These are phyloP conservation scores for Hanseniaspora singularis DNA, from an alignment of 805 yeast genomes.

Conservation along the genomic window DNA sequence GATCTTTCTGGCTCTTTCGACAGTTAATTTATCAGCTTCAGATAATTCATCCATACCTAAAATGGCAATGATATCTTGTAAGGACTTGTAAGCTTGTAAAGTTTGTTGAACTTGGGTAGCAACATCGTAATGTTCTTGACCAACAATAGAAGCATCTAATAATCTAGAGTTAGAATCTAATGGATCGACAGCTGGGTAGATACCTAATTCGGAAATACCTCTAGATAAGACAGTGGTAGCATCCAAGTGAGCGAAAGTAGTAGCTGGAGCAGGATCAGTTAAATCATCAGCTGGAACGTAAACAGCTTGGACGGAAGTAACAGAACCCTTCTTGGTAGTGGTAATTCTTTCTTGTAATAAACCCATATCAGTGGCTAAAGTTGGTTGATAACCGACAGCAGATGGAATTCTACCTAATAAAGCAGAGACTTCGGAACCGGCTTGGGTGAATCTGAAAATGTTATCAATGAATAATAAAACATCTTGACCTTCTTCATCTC, in stretches of 20 bases:
- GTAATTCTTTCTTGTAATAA: conserved; percentile 99
- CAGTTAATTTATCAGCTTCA: conserved; percentile 95
- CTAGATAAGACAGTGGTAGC: conserved; percentile 99
- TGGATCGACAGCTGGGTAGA: conserved; percentile 99
- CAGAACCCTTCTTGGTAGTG: conserved; percentile 99
- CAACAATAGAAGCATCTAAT: conserved; percentile 92
- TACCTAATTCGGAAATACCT: conserved; percentile 99
- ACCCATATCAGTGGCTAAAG: conserved; percentile 99
- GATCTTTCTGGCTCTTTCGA: conserved; percentile 99
- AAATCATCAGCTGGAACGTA: conserved; percentile 99
- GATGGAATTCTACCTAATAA: conserved; percentile 99
- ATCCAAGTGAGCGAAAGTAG: conserved; percentile 99
- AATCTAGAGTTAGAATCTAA: conserved; percentile 98
- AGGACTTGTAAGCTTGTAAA: conserved; percentile 97
- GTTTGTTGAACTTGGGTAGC: conserved; percentile 96
- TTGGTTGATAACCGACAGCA: conserved; percentile 99
- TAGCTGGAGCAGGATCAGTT: conserved; percentile 99
- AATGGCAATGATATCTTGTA: conserved; percentile 99
- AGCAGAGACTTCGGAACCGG: conserved; percentile 99
- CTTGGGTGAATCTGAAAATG: conserved; percentile 99
- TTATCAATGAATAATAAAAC: conserved; percentile 97
- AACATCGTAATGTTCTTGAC: conserved; percentile 95
- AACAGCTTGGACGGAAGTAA: conserved; percentile 99
- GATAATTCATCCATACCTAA: conserved; percentile 99
- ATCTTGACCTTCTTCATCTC: conserved; percentile 99